Evolutionary conservation across 2,329 filamentous ascomycete genomes (phyloP).

Genomic region (Penicillium sp.): DNA sequence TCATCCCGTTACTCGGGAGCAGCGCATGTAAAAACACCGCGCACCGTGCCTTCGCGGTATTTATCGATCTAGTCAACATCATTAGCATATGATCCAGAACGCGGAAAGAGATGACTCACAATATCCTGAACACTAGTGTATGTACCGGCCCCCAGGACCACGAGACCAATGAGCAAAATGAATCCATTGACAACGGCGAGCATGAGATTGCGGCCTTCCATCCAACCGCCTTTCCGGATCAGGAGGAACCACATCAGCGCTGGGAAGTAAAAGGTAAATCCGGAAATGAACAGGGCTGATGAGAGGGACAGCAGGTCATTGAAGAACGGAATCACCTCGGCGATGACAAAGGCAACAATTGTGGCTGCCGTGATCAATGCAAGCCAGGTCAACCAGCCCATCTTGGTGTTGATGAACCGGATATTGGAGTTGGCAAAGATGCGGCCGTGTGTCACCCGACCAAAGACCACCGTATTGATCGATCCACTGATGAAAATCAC

Average conservation of each 20-base stretch:
- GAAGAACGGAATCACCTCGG: constrained; percentile 1
- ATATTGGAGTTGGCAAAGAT: constrained; percentile 1
- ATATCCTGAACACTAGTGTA: neutral
- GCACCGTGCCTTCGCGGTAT: constrained; percentile 57
- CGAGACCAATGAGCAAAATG: neutral
- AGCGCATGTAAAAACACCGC: constrained; percentile 64
- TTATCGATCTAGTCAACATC: constrained; percentile 50
- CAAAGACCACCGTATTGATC: constrained; percentile 1
- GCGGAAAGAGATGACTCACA: constrained; percentile 2
- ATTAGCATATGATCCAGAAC: neutral
- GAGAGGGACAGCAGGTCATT: neutral
- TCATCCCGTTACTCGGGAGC: neutral
- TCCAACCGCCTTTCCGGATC: neutral
- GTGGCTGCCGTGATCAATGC: neutral
- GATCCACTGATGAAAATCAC: constrained; percentile 30
- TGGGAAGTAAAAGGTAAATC: neutral
- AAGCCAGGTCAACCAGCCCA: neutral
- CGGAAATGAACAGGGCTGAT: neutral
- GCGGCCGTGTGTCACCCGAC: neutral
- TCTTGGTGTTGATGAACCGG: constrained; percentile 1
- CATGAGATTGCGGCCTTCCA: neutral
- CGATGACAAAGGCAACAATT: neutral
- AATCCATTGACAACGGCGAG: neutral
- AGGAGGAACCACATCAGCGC: neutral
- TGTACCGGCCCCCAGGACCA: neutral